Evolutionary conservation across 306 rosid genomes (phyloP), one percentile per base, ranked within the genome.

Genomic region (Arachis stenosperma): DNA sequence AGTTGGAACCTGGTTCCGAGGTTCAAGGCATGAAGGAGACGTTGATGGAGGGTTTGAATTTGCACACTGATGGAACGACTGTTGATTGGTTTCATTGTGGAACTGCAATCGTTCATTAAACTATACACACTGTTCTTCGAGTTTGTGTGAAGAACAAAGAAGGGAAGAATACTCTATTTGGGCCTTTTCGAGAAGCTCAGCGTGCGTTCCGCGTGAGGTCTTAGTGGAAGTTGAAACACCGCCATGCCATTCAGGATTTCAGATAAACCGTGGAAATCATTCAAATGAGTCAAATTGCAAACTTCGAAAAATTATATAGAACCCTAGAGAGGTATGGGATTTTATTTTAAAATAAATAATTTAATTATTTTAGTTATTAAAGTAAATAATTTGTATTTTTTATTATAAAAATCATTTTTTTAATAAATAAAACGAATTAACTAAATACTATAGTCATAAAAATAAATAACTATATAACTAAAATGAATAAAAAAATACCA

Each of bases 1-100:
- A 68, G 7, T 13, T 30, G 9, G 5, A 53, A 92, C 98, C 97
- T 85, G 78, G 85, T 83, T 50, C 98, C 98, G 6, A 92, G 90
- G 80, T 70, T 87, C 60, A 90, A 86, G 22, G 93, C 84, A 46
- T 90, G 84, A 47, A 76, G 84, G 74, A 92, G 91, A 68, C 98
- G 98, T 15, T 82, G 84, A 68, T 85, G 95, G 77, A 89, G 92
- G 69, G 84, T 85, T 67, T 69, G 75, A 33, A 80, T 60, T 30
- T 82, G 95, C 36, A 74, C 76, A 61, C 61, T 81, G 75, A 87
- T 75, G 64, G 73, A 22, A 5, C 86, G 83, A 33, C 71, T 81
- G 65, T 61, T 50, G 22, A 78, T 69, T 36, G 90, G 69, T 80
- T 84, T 76, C 90, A 86, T 88, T 42, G 56, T 63, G 9, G 13